Base-by-base conservation (phyloP, 805 yeast species). In the Sporopachydermia lactativora region DNA sequence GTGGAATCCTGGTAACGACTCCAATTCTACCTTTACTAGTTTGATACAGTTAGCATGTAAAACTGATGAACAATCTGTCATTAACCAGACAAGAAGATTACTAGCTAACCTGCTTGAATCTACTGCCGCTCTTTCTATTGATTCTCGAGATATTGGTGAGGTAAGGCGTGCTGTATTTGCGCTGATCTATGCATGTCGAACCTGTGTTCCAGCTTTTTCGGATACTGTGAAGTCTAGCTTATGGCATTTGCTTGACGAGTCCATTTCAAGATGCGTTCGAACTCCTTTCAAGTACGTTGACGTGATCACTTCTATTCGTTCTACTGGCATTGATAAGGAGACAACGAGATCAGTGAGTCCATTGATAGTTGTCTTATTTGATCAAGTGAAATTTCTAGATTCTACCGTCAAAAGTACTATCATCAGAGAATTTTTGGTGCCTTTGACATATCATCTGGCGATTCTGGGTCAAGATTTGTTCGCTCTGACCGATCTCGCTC, bases 241-340 rank as follows among this genome's bases (percentile, higher is more conserved):
- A 2, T 79, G 84, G 79, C 62, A 61, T 6, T 55, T 84, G 19
- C 46, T 89, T 4, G 95, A 89, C 52, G 92, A 88, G 54, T 62
- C 84, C 0, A 66, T 85, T 19, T 65, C 84, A 1, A 69, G 96
- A 46, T 68, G 78, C 45, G 69, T 79, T 31, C 69, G 73, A 45
- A 59, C 85, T 0, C 96, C 97, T 0, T 92, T 81, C 60, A 85
- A 82, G 52, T 89, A 86, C 49, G 69, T 84, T 41, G 96, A 89
- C 52, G 45, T 56, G 40, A 65, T 74, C 19, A 36, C 51, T 37
- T 19, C 51, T 40, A 31, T 36, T 46, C 3, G 13, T n/a, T n/a
- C n/a, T n/a, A n/a, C n/a, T n/a, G n/a, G n/a, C n/a, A n/a, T n/a
- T n/a, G n/a, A n/a, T n/a, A n/a, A n/a, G n/a, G n/a, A n/a, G n/a